A percentile compares a stretch with the other conserved stretches of the same genome.
These are phyloP conservation scores for Nidula microcarpa DNA, from an alignment of 768 basidiomycete genomes.

Conservation along the genomic window DNA sequence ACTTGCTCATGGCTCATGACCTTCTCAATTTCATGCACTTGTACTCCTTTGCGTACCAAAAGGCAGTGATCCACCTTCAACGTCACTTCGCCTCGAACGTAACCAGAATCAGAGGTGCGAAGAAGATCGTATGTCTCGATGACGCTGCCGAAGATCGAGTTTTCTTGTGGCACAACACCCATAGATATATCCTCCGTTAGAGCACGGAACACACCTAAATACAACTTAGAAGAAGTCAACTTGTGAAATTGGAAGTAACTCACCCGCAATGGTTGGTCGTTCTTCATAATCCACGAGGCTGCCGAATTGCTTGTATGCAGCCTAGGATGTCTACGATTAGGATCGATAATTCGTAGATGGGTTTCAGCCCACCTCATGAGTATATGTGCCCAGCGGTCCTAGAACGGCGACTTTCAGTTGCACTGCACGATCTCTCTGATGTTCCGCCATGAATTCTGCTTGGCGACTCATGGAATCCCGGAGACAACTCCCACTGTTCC, in stretches of 20 bases:
- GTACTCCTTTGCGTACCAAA: slow-evolving; percentile 56
- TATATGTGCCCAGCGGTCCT: slow-evolving; percentile 70
- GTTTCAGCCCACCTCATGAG: slow-evolving; percentile 42
- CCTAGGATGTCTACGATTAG: slow-evolving; percentile 18
- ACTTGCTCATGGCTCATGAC: slow-evolving; percentile 85
- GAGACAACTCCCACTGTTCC: no score
- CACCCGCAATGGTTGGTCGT: slow-evolving; percentile 30
- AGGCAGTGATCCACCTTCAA: slow-evolving; percentile 69
- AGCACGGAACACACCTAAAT: slow-evolving; percentile 54
- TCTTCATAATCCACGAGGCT: slow-evolving; percentile 26
- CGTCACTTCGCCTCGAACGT: slow-evolving; percentile 57
- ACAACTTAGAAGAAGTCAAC: neutral
- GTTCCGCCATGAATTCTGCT: neutral
- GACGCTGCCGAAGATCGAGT: slow-evolving; percentile 71
- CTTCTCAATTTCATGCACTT: slow-evolving; percentile 47
- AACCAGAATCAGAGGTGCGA: slow-evolving; percentile 41
- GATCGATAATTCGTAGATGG: neutral
- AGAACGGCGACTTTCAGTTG: slow-evolving; percentile 44
- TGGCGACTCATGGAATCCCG: no score
- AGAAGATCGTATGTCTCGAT: slow-evolving; percentile 71
- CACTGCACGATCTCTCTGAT: neutral
- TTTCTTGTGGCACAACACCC: slow-evolving; percentile 80
- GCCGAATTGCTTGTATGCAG: slow-evolving; percentile 36
- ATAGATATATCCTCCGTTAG: slow-evolving; percentile 43
- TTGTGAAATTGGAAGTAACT: neutral